Evolutionary conservation across 257 asterid genomes (phyloP), one percentile per base, ranked within the genome.

Genomic region (Plantago ovata): DNA sequence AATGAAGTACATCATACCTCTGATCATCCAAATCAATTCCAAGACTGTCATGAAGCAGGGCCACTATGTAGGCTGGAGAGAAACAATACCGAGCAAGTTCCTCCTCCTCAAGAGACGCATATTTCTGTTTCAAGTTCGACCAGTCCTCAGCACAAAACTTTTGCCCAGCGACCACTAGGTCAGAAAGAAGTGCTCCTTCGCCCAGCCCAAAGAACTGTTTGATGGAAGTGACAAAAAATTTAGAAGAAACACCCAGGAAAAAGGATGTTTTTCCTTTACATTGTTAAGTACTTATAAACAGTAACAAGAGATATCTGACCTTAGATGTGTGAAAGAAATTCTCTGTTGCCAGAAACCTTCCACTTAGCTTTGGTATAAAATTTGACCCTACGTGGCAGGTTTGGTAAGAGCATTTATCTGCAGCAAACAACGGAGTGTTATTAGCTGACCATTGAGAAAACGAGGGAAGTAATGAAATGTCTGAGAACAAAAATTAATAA

Each of bases 11-110:
- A 45, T 77, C 36, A 45, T 77, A 89, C 99, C 99, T 86, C 28
- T 65, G 70, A 73, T 89, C 96, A 56, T 93, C 73, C 72, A 93
- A 69, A 66, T 85, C 83, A 69, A 89, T 76, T 77, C 99, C 99
- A 61, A 89, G 99, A 62, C 94, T 86, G 63, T 93, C 99, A 43
- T 93, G 97, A 65, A 93, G 99, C 61, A 89, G 45, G 65, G 99
- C 96, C 45, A 93, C 86, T 32, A 93, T 89, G 67, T 89, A 93
- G 33, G 99, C 98, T 20, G 98, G 84, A 43, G 98, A 93, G 72
- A 93, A 93, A 83, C 97, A 89, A 78, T 88, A 85, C 14, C 75
- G 95, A 69, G 65, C 77, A 64, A 93, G 81, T 38, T 89, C 95
- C 69, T 89, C 97, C 53, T 81, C 94, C 45, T 78, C 83, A 28